Conservation (phyloP, 2,329 filamentous ascomycete species). For the Pseudocercospora musae region DNA sequence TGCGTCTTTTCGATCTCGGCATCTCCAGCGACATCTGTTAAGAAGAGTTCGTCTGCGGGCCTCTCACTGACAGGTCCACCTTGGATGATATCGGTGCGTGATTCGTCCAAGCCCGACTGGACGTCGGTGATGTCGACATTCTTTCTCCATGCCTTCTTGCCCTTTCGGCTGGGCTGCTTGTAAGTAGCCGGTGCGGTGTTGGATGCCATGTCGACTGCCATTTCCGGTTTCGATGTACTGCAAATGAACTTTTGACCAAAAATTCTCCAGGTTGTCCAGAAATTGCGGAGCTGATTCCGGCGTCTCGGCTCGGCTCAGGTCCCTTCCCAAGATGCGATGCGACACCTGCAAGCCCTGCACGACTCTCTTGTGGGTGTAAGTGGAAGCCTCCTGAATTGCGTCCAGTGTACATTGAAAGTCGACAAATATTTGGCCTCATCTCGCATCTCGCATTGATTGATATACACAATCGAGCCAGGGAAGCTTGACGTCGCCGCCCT, state of each 20-base stretch:
- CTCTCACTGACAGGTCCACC: slow-evolving; percentile 87
- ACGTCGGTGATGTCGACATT: slow-evolving; percentile 93
- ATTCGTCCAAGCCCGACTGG: slow-evolving; percentile 72
- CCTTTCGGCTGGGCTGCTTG: slow-evolving; percentile 89
- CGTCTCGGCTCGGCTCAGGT: neutral
- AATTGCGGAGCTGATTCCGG: neutral
- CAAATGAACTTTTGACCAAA: neutral
- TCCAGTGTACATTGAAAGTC: neutral
- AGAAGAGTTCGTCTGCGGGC: slow-evolving; percentile 77
- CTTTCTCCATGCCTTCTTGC: slow-evolving; percentile 98
- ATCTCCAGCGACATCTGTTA: slow-evolving; percentile 73
- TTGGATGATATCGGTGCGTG: slow-evolving; percentile 86
- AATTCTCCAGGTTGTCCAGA: neutral
- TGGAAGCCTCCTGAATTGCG: neutral
- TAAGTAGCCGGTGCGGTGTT: slow-evolving; percentile 69
- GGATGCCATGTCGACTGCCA: slow-evolving; percentile 12
- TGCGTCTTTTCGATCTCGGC: slow-evolving; percentile 61
- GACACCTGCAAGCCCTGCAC: too few species aligned
- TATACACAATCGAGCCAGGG: neutral
- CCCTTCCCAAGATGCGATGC: too few species aligned
- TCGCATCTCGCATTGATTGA: too few species aligned
- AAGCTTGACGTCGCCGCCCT: neutral
- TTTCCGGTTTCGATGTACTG: neutral
- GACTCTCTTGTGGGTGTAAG: too few species aligned
- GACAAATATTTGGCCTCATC: neutral